These are phyloP conservation scores for Apiospora kogelbergensis DNA, from an alignment of 2,329 filamentous ascomycete species.

Conservation along the genomic window DNA sequence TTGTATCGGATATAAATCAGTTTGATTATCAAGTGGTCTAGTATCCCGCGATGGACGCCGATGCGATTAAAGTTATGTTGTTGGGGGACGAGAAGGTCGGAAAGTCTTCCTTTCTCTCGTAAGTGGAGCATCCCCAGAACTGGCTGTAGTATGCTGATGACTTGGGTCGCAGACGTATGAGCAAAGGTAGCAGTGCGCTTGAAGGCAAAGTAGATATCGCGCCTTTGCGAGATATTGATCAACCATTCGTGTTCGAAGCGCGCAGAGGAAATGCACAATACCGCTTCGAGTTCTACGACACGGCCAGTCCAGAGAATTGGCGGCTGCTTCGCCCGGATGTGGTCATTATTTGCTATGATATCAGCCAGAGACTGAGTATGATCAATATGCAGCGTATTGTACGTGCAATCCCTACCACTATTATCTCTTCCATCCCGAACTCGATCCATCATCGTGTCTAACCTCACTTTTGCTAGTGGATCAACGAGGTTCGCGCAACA, in stretches of 20 bases:
- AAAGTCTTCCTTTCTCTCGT: constrained; percentile 64
- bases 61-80: constrained; percentile 53
- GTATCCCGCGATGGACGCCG: constrained; percentile 42
- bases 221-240: constrained; percentile 57
- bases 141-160: constrained; percentile 2
- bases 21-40: not conserved
- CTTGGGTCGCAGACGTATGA: constrained; percentile 50
- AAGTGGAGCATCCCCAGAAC: constrained; percentile 28
- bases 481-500: constrained; percentile 49
- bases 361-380: constrained; percentile 57
- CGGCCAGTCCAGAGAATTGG: constrained; percentile 59
- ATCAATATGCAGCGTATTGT: constrained; percentile 59
- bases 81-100: constrained; percentile 61
- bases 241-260: constrained; percentile 60
- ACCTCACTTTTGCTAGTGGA: constrained; percentile 46
- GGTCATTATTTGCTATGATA: constrained; percentile 61
- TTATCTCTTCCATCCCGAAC: not conserved
- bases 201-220: constrained; percentile 42
- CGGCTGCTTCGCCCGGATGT: constrained; percentile 57
- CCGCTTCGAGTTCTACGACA: constrained; percentile 61
- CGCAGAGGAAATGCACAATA: constrained; percentile 45
- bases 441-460: not conserved
- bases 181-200: constrained; percentile 39
- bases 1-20: too few species aligned
- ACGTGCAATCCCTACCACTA: constrained; percentile 31